Evolutionary conservation across 2,329 filamentous ascomycete species (phyloP).

Genomic region (Trichophyton rubrum): DNA sequence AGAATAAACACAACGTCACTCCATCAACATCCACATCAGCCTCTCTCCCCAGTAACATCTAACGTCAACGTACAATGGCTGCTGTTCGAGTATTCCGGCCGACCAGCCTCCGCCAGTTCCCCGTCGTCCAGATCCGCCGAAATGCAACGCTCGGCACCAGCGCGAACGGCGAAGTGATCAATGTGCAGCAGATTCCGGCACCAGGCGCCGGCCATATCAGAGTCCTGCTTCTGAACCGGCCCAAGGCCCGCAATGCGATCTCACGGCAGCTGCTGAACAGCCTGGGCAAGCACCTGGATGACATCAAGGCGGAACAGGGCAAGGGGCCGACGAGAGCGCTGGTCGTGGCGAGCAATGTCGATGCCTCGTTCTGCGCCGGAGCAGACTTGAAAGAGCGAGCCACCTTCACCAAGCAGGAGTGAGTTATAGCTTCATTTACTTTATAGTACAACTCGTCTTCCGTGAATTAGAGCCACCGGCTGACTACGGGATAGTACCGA

Average conservation of each 20-base stretch:
- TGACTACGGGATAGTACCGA: slow-evolving; percentile 47
- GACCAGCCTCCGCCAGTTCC: slow-evolving; percentile 17
- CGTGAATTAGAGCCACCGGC: background rate
- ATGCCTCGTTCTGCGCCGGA: slow-evolving; percentile 81
- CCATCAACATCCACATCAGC: background rate
- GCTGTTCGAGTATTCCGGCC: slow-evolving; percentile 19
- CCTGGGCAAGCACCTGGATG: slow-evolving; percentile 59
- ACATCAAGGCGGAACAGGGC: slow-evolving; percentile 50
- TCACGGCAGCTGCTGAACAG: slow-evolving; percentile 63
- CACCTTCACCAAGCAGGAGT: slow-evolving; percentile 68
- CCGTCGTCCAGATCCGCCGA: slow-evolving; percentile 17
- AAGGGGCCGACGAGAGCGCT: slow-evolving; percentile 59
- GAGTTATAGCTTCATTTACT: slow-evolving; percentile 20
- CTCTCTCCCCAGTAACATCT: too few species aligned
- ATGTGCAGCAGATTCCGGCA: slow-evolving; percentile 62
- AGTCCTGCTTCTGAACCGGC: slow-evolving; percentile 76
- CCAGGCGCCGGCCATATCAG: slow-evolving; percentile 73
- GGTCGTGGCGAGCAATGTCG: slow-evolving; percentile 72
- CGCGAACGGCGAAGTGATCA: slow-evolving; percentile 38
- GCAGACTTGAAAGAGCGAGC: slow-evolving; percentile 85
- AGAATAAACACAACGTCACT: background rate
- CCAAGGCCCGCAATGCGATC: slow-evolving; percentile 77
- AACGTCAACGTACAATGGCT: slow-evolving; percentile 17
- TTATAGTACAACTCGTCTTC: too few species aligned
- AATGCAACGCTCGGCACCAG: slow-evolving; percentile 26